Conservation (phyloP, 768 basidiomycete genomes). For the Hygrocybe punicea region DNA sequence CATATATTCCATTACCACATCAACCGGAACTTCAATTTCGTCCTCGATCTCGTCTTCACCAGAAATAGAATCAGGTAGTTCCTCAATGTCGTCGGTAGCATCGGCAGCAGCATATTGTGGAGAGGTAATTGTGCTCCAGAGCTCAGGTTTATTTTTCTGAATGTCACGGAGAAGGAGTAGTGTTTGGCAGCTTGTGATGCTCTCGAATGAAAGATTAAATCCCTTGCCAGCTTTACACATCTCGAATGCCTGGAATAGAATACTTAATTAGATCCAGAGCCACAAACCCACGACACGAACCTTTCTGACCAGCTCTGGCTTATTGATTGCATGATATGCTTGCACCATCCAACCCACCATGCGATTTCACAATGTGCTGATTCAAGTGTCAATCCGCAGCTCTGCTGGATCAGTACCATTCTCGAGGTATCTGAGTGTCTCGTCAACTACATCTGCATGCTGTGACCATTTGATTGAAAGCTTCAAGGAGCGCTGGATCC, state of each 20-base stretch:
- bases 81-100: neutral
- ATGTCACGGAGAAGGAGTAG: slow-evolving; percentile 1
- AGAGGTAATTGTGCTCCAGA: slow-evolving; percentile 5
- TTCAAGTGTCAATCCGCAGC: slow-evolving; percentile 18
- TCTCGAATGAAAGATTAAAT: slow-evolving; percentile 8
- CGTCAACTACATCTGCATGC: slow-evolving; percentile 35
- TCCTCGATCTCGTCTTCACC: slow-evolving; percentile 1
- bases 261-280: slow-evolving; percentile 1
- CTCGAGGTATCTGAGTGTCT: slow-evolving; percentile 25
- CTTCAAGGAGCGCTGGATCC: slow-evolving; percentile 37
- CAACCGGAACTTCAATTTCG: slow-evolving; percentile 9
- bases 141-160: slow-evolving; percentile 4
- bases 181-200: slow-evolving; percentile 6
- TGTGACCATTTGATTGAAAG: slow-evolving; percentile 16
- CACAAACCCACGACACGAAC: slow-evolving; percentile 15
- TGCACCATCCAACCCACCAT: slow-evolving; percentile 33
- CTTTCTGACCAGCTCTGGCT: slow-evolving; percentile 27
- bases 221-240: slow-evolving; percentile 6
- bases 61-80: neutral
- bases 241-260: slow-evolving; percentile 5
- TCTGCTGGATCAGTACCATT: slow-evolving; percentile 8
- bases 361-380: slow-evolving; percentile 22
- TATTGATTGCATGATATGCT: slow-evolving; percentile 28
- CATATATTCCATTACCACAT: neutral
- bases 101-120: neutral